Base-by-base conservation (phyloP, 2,329 filamentous ascomycete species). In the Neofusicoccum sp. region DNA sequence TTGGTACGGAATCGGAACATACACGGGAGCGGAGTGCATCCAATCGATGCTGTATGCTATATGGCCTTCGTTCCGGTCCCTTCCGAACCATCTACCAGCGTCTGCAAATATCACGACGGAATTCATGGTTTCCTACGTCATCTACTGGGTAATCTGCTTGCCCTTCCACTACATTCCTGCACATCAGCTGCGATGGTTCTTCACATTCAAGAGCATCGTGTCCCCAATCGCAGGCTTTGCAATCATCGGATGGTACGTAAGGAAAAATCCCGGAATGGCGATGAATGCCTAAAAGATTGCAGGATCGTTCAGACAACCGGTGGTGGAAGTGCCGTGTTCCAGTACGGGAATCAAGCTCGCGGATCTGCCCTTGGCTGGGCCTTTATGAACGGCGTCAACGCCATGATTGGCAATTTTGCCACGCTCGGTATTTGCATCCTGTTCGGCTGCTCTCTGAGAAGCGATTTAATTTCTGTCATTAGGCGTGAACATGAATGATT, bases 1-100 rank as follows among this genome's bases (percentile, higher is more conserved):
- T 66, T 77, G 74, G 74, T 73, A 71, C 52, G 71, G 71, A 2
- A 71, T 73, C 52, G 68, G 69, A 6, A 72, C 70, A 33, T 71
- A 71, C 48, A 71, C 69, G 31, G 70, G 71, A 14, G 71, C 70
- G 5, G 67, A 71, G 31, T 71, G 69, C 62, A 62, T 74, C 28
- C 56, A 66, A 56, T 65, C 68, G 0, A 71, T 73, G 48, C 66
- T 74, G 36, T 65, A 67, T 36, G 70, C 71, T 1, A 64, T 66
- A 49, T 71, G 64, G 68, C 68, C 68, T 4, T 56, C 59, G 9
- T 69, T 68, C 36, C 43, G 43, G n/a, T 39, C 44, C 14, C 22
- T 69, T 9, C 54, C 37, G 6, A 69, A 69, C 56, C 44, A 47
- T 9, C 54, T 69, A 5, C 65, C 67, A 6, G 60, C 56, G 16